Evolutionary conservation across 768 basidiomycete species (phyloP).

Genomic region (Pleurotus citrinopileatus): DNA sequence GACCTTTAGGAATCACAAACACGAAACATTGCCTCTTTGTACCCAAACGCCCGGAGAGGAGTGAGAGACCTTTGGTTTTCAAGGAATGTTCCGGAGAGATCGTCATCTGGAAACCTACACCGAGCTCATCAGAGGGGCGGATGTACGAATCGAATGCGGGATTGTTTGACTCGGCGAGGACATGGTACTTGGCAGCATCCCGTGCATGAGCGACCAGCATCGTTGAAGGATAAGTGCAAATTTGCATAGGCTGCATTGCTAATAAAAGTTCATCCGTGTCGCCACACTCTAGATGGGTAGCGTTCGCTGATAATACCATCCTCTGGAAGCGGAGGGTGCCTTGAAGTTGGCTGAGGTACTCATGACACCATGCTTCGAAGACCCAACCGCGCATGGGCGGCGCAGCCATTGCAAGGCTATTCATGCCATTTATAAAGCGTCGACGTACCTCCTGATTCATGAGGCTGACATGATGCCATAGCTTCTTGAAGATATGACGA

Average conservation of each 20-base stretch:
- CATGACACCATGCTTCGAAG: background rate
- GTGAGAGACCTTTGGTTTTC: background rate
- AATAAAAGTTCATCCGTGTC: background rate
- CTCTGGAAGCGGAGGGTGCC: background rate
- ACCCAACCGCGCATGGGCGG: background rate
- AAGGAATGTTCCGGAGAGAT: background rate
- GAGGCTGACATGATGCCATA: background rate
- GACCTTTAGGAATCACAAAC: background rate
- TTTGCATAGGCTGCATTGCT: background rate
- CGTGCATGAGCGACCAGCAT: background rate
- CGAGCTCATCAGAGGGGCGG: background rate
- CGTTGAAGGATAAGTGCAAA: background rate
- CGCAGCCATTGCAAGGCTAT: background rate
- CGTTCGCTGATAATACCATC: background rate
- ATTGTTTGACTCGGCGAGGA: background rate
- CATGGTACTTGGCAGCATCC: background rate
- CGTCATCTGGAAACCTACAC: background rate
- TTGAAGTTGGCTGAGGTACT: background rate
- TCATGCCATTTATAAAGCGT: background rate
- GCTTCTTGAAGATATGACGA: background rate
- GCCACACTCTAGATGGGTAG: background rate
- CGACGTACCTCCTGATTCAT: background rate
- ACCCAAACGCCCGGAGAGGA: background rate
- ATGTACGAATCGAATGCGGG: background rate
- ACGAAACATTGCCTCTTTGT: background rate